Conservation (phyloP, 2,329 filamentous ascomycete species). For the Fusarium coicis region DNA sequence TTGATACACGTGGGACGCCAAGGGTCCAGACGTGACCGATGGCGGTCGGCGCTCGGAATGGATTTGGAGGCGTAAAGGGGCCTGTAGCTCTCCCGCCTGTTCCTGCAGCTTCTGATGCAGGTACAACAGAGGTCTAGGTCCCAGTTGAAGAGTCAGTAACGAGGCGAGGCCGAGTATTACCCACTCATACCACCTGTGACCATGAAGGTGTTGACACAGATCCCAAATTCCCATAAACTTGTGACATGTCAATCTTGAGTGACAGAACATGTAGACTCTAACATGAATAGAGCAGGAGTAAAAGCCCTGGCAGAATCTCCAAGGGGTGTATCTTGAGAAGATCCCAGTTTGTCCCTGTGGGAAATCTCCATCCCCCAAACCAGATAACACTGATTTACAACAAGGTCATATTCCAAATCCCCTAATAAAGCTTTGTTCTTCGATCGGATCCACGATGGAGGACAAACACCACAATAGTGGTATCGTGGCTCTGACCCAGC, state of each 20-base stretch:
- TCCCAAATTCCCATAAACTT: background rate
- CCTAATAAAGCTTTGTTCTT: background rate
- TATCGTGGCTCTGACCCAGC: background rate
- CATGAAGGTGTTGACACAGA: background rate
- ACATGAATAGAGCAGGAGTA: background rate
- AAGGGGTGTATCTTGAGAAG: background rate
- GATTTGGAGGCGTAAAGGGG: background rate
- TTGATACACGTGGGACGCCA: constrained; percentile 18
- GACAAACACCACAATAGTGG: background rate
- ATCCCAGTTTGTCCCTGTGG: constrained; percentile 3
- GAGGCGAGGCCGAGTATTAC: constrained; percentile 1
- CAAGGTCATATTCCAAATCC: constrained; percentile 27
- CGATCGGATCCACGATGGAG: constrained; percentile 1
- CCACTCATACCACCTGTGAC: background rate
- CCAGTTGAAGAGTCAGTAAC: background rate
- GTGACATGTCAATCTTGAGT: background rate
- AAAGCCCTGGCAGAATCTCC: background rate
- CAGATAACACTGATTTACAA: constrained; percentile 11
- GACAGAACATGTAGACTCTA: background rate
- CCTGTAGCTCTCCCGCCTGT: constrained; percentile 22
- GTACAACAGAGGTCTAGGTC: background rate
- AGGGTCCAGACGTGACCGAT: constrained; percentile 32
- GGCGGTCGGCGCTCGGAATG: constrained; percentile 13
- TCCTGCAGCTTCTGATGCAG: constrained; percentile 22
- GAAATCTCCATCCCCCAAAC: constrained; percentile 11